A percentile compares a stretch with the other conserved stretches of the same genome.
These are phyloP conservation scores for Ramalina intermedia DNA, from an alignment of 495 filamentous ascomycete genomes.

Conservation along the genomic window DNA sequence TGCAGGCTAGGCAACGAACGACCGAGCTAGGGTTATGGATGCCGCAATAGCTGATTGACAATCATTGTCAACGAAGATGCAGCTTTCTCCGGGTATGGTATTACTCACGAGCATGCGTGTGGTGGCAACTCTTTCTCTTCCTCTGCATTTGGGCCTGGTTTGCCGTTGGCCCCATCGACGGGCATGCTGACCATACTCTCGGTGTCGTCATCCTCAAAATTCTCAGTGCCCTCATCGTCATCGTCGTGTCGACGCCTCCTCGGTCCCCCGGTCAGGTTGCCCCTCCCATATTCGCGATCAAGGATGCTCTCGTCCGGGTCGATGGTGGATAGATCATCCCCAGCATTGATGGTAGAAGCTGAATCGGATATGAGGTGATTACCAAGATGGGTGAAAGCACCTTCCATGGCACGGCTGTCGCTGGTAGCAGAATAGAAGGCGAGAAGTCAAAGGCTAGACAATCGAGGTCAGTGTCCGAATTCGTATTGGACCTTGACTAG, in stretches of 20 bases:
- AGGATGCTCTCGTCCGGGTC: conserved; percentile 67
- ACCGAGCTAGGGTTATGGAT: conserved; percentile 93
- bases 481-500: no score
- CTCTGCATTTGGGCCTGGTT: conserved; percentile 48
- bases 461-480: no score
- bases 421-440: neutral
- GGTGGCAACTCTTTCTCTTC: conserved; percentile 87
- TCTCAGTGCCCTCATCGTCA: conserved; percentile 77
- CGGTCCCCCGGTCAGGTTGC: conserved; percentile 41
- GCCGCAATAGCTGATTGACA: conserved; percentile 65
- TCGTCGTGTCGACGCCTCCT: conserved; percentile 62
- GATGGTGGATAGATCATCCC: conserved; percentile 49
- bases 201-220: conserved; percentile 77
- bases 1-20: conserved; percentile 88
- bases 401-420: conserved; percentile 44
- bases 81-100: neutral
- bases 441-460: no score
- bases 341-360: conserved; percentile 58
- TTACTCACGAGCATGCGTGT: conserved; percentile 89
- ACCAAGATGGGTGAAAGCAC: conserved; percentile 72
- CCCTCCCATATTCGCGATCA: conserved; percentile 48
- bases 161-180: conserved; percentile 56
- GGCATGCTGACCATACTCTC: conserved; percentile 84
- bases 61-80: neutral
- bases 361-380: conserved; percentile 68